A percentile compares a stretch with the other conserved stretches of the same genome.
phyloP scores from a whole-genome alignment of 148 eudicot genomes.

The Limonium bicolor region DNA sequence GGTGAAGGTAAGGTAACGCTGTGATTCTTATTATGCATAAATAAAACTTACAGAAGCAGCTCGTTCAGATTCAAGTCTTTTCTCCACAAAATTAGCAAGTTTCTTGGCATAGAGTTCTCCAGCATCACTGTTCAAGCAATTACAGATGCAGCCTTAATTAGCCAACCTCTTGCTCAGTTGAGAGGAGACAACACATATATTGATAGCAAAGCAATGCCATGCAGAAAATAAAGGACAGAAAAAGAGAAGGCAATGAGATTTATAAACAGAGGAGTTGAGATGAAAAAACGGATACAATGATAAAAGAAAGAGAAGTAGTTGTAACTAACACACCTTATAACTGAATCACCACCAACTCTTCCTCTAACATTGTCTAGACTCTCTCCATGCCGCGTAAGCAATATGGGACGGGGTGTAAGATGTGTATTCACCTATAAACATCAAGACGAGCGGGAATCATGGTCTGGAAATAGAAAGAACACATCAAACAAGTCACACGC shows the following conservation, averaged over 20 bases:
- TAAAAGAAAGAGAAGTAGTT: not conserved
- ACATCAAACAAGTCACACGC: no score
- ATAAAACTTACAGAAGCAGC: slow-evolving; percentile 91
- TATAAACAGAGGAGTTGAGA: not conserved
- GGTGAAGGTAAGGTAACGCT: not conserved
- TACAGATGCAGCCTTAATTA: not conserved
- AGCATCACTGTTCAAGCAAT: slow-evolving; percentile 39
- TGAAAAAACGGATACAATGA: no score
- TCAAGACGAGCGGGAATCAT: no score
- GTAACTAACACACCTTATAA: slow-evolving; percentile 35
- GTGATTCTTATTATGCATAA: no score
- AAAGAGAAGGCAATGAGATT: no score
- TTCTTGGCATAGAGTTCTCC: slow-evolving; percentile 92
- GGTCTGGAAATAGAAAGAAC: no score
- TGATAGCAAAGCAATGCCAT: no score
- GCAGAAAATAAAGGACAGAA: no score
- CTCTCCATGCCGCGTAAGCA: slow-evolving; percentile 97
- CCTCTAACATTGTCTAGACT: slow-evolving; percentile 85
- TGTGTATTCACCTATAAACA: slow-evolving; percentile 82
- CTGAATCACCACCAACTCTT: slow-evolving; percentile 86
- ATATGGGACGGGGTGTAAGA: slow-evolving; percentile 87
- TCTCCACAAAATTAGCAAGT: slow-evolving; percentile 92
- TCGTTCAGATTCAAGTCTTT: slow-evolving; percentile 74
- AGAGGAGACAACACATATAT: not conserved
- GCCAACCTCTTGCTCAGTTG: not conserved